Evolutionary conservation across 176 grass and related monocot genomes (phyloP).

Genomic region (Musa troglodytarum): DNA sequence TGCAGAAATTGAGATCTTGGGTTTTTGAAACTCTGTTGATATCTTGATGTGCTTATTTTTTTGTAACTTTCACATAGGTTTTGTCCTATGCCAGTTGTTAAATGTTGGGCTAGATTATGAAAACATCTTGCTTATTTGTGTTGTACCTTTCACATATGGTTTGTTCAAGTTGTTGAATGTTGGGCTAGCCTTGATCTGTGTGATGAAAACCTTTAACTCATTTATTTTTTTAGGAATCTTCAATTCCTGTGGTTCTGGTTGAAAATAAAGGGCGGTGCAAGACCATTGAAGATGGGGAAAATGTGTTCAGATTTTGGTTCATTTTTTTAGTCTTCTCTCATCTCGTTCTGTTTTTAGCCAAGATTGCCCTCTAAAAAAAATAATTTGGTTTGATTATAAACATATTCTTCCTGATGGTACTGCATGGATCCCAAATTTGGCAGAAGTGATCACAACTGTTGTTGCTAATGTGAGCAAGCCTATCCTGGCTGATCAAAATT

Average conservation of each 20-base stretch:
- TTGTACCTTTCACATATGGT: no score
- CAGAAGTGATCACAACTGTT: conserved; percentile 73
- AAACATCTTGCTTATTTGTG: no score
- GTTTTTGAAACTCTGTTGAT: no score
- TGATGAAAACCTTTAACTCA: conserved; percentile 9
- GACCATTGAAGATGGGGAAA: conserved; percentile 65
- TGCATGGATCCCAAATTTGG: conserved; percentile 72
- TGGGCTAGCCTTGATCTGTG: neutral
- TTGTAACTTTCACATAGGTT: no score
- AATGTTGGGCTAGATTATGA: no score
- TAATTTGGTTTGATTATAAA: neutral
- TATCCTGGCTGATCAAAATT: conserved; percentile 76
- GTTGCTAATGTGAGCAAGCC: conserved; percentile 70
- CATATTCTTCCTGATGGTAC: conserved; percentile 83
- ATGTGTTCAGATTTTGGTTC: conserved; percentile 21
- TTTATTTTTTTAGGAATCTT: conserved; percentile 44
- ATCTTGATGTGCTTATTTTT: no score
- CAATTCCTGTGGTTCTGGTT: conserved; percentile 62
- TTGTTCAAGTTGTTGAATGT: no score
- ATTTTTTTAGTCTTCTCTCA: conserved; percentile 14
- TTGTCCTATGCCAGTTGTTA: no score
- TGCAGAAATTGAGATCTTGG: no score
- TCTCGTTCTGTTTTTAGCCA: neutral
- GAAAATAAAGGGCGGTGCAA: conserved; percentile 98
- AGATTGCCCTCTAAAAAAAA: neutral